Evolutionary conservation across 2,329 filamentous ascomycete species (phyloP), one percentile per base, ranked within the genome.

Genomic region (Paecilomyces sp.): DNA sequence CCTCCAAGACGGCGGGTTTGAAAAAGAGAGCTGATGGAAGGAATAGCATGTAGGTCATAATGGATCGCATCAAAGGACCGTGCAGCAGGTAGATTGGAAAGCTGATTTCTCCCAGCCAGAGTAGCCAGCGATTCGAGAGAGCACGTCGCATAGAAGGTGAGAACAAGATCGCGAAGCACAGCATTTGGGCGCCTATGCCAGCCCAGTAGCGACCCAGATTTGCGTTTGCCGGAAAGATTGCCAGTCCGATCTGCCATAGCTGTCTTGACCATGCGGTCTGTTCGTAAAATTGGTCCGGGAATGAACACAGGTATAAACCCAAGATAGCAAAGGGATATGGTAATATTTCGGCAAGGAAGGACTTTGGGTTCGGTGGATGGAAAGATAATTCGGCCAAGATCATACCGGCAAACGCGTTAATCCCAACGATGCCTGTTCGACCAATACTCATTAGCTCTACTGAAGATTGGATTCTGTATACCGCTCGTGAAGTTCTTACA

Each of bases 51-150:
- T 84, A 87, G 28, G 82, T 81, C 13, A 88, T 75, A 7, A 86
- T 70, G 25, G 80, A 82, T 59, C 85, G 82, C 64, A 87, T 80
- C 31, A 88, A 76, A 0, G 82, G 80, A 51, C 85, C 85, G 70
- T 88, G 85, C 22, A 88, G 73, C 6, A 88, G 78, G 66, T 88
- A 88, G 13, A 88, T 82, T 1, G 85, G 84, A 66, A 87, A 87
- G 53, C 82, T 85, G 72, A 87, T 82, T 66, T 83, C 83, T 53
- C 85, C 85, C 12, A 88, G 79, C 80, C 84, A 88, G 53, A 85
- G 77, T 52, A 88, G 80, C 58, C 80, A 77, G 33, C 79, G 79
- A 60, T 80, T 80, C 3, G 82, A 83, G 2, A 88, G 77, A 0
- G 82, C 64, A 56, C 77, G 78, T 62, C 85, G 84, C 31, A 82